phyloP scores from a whole-genome alignment of 192 early-diverging fungal species.

The Globomyces pollinis-pini region DNA sequence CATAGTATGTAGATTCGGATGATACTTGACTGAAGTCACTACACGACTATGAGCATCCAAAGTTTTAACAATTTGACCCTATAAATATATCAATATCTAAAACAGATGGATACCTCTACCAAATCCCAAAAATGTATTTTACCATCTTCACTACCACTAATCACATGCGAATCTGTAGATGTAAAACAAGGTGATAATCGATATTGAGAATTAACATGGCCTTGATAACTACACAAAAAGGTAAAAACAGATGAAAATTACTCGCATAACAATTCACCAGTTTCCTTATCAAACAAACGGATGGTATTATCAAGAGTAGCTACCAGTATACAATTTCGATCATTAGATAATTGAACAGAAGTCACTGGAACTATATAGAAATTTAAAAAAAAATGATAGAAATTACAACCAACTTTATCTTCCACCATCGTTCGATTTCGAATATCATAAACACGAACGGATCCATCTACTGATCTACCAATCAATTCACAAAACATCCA shows the following conservation, averaged over 20 bases:
- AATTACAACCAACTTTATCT: constrained; percentile 71
- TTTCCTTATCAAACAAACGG: constrained; percentile 76
- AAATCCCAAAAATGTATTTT: constrained; percentile 81
- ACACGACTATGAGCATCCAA: constrained; percentile 49
- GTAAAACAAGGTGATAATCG: constrained; percentile 64
- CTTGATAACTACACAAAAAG: too few relatives aligned
- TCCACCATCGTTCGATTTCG: constrained; percentile 60
- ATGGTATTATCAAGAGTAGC: constrained; percentile 69
- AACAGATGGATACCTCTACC: too few relatives aligned
- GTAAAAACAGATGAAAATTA: too few relatives aligned
- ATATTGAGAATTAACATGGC: constrained; percentile 75
- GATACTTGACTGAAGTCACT: constrained; percentile 62
- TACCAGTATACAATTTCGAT: constrained; percentile 66
- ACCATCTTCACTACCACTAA: constrained; percentile 88
- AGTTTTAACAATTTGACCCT: constrained; percentile 37
- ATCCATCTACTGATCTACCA: constrained; percentile 70
- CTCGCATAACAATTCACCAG: constrained; percentile 63
- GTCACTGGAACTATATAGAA: constrained; percentile 62
- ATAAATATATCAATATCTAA: too few relatives aligned
- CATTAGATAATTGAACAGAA: constrained; percentile 56
- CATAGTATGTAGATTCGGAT: constrained; percentile 53
- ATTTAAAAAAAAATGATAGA: constrained; percentile 42
- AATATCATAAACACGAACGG: constrained; percentile 77
- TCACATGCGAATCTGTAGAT: constrained; percentile 61
- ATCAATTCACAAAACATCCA: constrained; percentile 25